Conservation (phyloP, 2,329 filamentous ascomycete genomes). For the Nannizziopsis barbatae region DNA sequence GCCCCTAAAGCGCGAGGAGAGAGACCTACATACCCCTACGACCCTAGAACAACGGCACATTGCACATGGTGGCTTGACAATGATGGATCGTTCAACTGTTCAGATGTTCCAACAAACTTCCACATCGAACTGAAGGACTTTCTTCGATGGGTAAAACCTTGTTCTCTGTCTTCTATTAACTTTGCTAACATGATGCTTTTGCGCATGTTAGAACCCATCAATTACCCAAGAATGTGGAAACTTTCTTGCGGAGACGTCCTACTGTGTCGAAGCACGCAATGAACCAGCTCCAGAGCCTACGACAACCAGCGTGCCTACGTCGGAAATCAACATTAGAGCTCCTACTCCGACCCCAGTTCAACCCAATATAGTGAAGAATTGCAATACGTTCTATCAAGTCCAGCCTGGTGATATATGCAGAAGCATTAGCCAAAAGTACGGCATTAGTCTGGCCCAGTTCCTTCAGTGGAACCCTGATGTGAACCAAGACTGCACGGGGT, state of each 20-base stretch:
- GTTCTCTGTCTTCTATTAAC: too few relatives aligned
- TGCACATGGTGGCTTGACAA: constrained; percentile 8
- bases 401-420: not conserved
- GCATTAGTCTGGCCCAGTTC: not conserved
- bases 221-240: not conserved
- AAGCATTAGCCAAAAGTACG: not conserved
- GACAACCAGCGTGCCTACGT: not conserved
- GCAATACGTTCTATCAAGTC: not conserved
- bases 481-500: not conserved
- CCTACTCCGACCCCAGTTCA: not conserved
- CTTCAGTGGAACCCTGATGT: constrained; percentile 4
- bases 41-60: not conserved
- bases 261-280: constrained; percentile 7
- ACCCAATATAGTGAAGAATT: not conserved
- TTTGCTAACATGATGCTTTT: too few relatives aligned
- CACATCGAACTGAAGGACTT: too few relatives aligned
- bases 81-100: not conserved
- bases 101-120: not conserved
- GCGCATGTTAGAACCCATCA: too few relatives aligned
- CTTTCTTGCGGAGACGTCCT: not conserved
- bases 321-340: not conserved
- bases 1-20: not conserved
- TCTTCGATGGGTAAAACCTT: too few relatives aligned
- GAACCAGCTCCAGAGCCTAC: not conserved
- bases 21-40: not conserved